Evolutionary conservation across 2,329 filamentous ascomycete genomes (phyloP).

Genomic region (Aspergillus awamori): DNA sequence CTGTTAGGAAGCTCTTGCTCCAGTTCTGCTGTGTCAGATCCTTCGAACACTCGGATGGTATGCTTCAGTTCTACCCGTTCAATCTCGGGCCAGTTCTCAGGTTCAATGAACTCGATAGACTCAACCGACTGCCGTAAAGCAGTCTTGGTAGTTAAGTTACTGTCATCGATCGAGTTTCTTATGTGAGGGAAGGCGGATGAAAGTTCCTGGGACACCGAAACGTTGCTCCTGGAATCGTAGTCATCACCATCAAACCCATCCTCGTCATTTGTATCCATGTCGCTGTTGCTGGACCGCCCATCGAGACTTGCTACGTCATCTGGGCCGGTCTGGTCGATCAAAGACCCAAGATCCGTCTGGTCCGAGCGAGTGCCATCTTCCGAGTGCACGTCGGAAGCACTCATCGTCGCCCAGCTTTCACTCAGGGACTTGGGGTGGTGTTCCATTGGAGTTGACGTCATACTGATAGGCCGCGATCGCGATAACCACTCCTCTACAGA

Average conservation of each 20-base stretch:
- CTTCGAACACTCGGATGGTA: conserved; percentile 43
- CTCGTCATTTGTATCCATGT: conserved; percentile 38
- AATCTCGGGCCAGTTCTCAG: conserved; percentile 42
- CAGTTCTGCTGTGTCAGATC: conserved; percentile 32
- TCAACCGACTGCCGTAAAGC: conserved; percentile 36
- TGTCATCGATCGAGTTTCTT: conserved; percentile 37
- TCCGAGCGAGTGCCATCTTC: conserved; percentile 51
- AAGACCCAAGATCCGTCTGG: conserved; percentile 46
- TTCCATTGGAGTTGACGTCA: conserved; percentile 41
- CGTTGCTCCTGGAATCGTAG: conserved; percentile 29
- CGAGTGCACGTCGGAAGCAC: conserved; percentile 47
- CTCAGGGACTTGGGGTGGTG: conserved; percentile 39
- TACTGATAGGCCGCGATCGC: conserved; percentile 44
- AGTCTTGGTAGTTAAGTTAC: conserved; percentile 39
- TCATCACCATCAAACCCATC: conserved; percentile 31
- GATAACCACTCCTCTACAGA: conserved; percentile 48
- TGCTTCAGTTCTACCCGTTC: conserved; percentile 47
- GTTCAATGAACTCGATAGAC: conserved; percentile 48
- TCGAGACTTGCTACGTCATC: conserved; percentile 51
- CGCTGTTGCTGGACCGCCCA: conserved; percentile 42
- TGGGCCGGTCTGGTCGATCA: conserved; percentile 46
- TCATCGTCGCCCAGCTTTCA: conserved; percentile 52
- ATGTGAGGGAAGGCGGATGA: conserved; percentile 33
- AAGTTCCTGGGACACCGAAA: conserved; percentile 35
- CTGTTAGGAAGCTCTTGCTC: conserved; percentile 32